These are phyloP conservation scores for Boletus edulis DNA, from an alignment of 768 basidiomycete species.

Conservation along the genomic window DNA sequence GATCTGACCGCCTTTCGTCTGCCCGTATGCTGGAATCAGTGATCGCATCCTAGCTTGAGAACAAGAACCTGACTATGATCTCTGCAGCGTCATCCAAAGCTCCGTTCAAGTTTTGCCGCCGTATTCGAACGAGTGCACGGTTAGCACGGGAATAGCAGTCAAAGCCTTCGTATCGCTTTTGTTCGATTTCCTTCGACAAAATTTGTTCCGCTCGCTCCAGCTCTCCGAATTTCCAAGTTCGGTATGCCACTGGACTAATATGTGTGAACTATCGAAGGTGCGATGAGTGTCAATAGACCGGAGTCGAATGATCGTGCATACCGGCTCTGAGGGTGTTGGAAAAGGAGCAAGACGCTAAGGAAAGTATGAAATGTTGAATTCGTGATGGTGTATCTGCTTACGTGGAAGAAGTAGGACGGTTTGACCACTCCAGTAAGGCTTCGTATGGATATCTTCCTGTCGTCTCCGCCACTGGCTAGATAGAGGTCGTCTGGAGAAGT, in stretches of 20 bases:
- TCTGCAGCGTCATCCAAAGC: conserved; percentile 8
- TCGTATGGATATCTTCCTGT: not conserved
- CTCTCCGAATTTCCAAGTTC: conserved; percentile 7
- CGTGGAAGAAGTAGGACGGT: not conserved
- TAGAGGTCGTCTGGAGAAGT: conserved; percentile 4
- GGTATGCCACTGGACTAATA: not conserved
- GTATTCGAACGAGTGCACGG: conserved; percentile 15
- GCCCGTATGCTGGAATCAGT: not conserved
- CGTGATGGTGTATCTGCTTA: not conserved
- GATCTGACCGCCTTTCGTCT: not conserved
- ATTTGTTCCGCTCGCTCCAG: conserved; percentile 2
- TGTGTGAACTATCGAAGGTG: conserved; percentile 10
- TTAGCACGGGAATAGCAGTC: conserved; percentile 7
- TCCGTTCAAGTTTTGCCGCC: not conserved
- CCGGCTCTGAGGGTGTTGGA: not conserved
- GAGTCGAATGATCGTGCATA: not conserved
- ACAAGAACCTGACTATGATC: not conserved
- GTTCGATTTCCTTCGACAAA: conserved; percentile 11
- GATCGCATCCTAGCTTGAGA: not conserved
- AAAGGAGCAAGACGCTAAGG: conserved; percentile 4
- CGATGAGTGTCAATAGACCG: not conserved
- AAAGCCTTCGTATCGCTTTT: not conserved
- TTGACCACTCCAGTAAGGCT: not conserved
- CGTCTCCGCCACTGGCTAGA: not conserved
- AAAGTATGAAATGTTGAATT: not conserved